A percentile compares a stretch with the other conserved stretches of the same genome.
Evolutionary conservation across 2,329 filamentous ascomycete genomes (phyloP).

Genomic region (Penicillium sp.): DNA sequence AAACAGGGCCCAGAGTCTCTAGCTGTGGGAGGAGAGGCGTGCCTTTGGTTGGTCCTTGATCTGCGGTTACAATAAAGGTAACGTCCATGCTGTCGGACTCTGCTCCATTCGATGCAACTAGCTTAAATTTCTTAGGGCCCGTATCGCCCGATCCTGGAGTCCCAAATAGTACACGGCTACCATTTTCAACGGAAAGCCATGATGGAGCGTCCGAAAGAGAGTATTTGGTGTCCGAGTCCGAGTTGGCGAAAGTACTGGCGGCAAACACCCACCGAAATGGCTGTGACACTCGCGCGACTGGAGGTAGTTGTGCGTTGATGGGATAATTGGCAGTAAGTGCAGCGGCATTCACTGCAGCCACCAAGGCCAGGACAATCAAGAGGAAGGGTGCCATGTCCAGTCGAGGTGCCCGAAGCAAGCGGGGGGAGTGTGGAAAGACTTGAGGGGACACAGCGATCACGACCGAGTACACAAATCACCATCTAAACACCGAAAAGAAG

Average conservation of each 20-base stretch:
- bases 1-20: slow-evolving; percentile 35
- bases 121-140: slow-evolving; percentile 61
- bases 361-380: slow-evolving; percentile 26
- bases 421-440: slow-evolving; percentile 13
- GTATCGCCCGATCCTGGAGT: slow-evolving; percentile 61
- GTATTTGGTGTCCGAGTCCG: slow-evolving; percentile 61
- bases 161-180: slow-evolving; percentile 67
- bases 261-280: slow-evolving; percentile 48
- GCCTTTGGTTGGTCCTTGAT: slow-evolving; percentile 37
- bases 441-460: slow-evolving; percentile 16
- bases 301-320: slow-evolving; percentile 81
- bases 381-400: slow-evolving; percentile 30
- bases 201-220: slow-evolving; percentile 63
- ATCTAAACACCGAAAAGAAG: not conserved
- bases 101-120: slow-evolving; percentile 68
- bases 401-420: slow-evolving; percentile 18
- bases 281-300: slow-evolving; percentile 68
- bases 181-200: slow-evolving; percentile 74
- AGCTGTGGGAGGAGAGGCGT: slow-evolving; percentile 40
- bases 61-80: slow-evolving; percentile 67
- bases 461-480: slow-evolving; percentile 5
- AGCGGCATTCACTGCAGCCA: slow-evolving; percentile 34
- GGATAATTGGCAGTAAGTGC: slow-evolving; percentile 60
- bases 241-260: slow-evolving; percentile 68
- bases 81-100: slow-evolving; percentile 66